Evolutionary conservation across 345 rosid species (phyloP), one percentile per base, ranked within the genome.

Genomic region (Citrus maxima): DNA sequence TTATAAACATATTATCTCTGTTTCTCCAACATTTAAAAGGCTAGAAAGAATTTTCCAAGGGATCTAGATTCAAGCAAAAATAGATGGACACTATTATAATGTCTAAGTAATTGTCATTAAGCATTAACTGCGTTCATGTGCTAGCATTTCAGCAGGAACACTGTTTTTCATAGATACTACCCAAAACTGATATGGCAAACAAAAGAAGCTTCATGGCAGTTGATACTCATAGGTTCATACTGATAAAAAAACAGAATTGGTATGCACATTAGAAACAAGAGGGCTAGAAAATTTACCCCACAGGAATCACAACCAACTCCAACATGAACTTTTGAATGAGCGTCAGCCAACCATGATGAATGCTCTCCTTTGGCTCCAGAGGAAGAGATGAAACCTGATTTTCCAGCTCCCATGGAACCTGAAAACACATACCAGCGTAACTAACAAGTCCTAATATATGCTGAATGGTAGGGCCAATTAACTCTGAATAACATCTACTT

Each of bases 241-340:
- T 13, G 30, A 54, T 59, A 37, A 49, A 76, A 55, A 27, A 6
- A 67, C 25, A 37, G 30, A 42, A 59, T 21, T 27, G 19, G 38
- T 27, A 25, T 1, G 25, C 42, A 25, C 35, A 18, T 7, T 56
- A 40, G 67, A 42, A 55, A 73, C 46, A 10, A 69, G 24, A 67
- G 65, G 63, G 61, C 30, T 59, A 38, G 76, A 49, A 25, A 66
- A 69, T 55, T 85, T 86, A 89, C 93, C 84, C 91, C 98, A 71
- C 97, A 93, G 78, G 81, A 80, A 87, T 95, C 98, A 77, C 98
- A 95, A 71, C 98, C 98, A 81, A 70, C 78, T 58, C 73, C 60
- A 10, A 7, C 0, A 81, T 92, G 98, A 79, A 80, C 74, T 8
- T 54, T 80, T 25, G 77, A 65, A 13, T 1, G 69, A 74, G 81